Percentiles rank a stretch among this genome's conserved stretches.
Evolutionary conservation across 177 flowering plant genomes (phyloP).

Genomic region (Vitis hybrid): DNA sequence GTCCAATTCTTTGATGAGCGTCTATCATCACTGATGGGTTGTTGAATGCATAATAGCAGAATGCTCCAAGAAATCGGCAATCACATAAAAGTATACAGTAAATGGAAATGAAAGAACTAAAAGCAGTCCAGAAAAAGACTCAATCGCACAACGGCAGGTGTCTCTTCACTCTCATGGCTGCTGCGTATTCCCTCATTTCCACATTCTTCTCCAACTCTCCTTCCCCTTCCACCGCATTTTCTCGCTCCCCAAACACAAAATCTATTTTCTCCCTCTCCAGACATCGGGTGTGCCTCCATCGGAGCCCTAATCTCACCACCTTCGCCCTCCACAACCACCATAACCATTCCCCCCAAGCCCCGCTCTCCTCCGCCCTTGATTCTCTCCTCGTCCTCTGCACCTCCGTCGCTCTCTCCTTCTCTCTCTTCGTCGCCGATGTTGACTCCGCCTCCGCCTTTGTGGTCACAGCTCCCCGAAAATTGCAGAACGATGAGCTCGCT

Average conservation of each 20-base stretch:
- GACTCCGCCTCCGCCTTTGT: constrained; percentile 80
- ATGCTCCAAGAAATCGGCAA: too few relatives aligned
- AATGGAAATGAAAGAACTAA: too few relatives aligned
- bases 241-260: constrained; percentile 21
- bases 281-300: constrained; percentile 7
- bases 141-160: too few relatives aligned
- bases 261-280: constrained; percentile 13
- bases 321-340: background rate
- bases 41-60: too few relatives aligned
- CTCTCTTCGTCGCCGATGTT: constrained; percentile 54
- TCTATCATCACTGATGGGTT: too few relatives aligned
- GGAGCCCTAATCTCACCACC: background rate
- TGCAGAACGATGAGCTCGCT: constrained; percentile 95
- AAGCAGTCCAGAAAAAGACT: too few relatives aligned
- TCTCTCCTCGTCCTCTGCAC: constrained; percentile 52
- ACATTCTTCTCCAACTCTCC: constrained; percentile 18
- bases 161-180: background rate
- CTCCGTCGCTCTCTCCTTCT: constrained; percentile 65
- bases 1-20: too few relatives aligned
- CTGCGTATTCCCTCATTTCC: constrained; percentile 34
- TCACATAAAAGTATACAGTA: too few relatives aligned
- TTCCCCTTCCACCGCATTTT: constrained; percentile 6
- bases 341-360: background rate
- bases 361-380: constrained; percentile 27
- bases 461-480: constrained; percentile 61